A percentile compares a stretch with the other conserved stretches of the same genome.
phyloP scores from a whole-genome alignment of 177 flowering plant genomes.

The Vitis hybrid region DNA sequence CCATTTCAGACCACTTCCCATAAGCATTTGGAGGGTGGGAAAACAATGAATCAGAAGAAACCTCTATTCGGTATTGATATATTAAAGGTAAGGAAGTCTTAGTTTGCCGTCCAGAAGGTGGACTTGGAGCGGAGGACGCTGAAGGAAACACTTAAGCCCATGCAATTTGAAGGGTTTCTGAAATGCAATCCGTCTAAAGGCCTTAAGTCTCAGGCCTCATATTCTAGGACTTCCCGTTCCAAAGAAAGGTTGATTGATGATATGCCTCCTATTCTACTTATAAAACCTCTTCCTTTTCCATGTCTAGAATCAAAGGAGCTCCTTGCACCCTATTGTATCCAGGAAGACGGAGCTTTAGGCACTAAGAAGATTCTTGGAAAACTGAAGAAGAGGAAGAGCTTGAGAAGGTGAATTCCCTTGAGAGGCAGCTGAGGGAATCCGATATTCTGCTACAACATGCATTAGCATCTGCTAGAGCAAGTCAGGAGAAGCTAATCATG shows the following conservation, averaged over 20 bases:
- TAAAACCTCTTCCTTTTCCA: slow-evolving; percentile 51
- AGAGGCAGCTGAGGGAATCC: too few species aligned
- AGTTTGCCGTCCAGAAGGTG: slow-evolving; percentile 11
- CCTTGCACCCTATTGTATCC: background rate
- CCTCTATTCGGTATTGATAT: slow-evolving; percentile 41
- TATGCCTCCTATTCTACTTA: slow-evolving; percentile 69
- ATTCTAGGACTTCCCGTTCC: slow-evolving; percentile 12
- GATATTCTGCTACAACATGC: too few species aligned
- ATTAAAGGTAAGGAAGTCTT: slow-evolving; percentile 45
- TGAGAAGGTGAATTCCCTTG: too few species aligned
- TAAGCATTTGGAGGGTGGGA: slow-evolving; percentile 24
- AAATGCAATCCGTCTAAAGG: slow-evolving; percentile 25
- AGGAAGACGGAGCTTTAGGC: slow-evolving; percentile 15
- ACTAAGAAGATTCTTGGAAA: slow-evolving; percentile 20
- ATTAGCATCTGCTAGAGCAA: too few species aligned
- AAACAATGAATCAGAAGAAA: slow-evolving; percentile 17
- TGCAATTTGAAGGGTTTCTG: slow-evolving; percentile 54
- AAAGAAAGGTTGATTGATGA: slow-evolving; percentile 24
- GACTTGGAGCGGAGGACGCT: slow-evolving; percentile 40
- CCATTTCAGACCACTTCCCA: slow-evolving; percentile 15
- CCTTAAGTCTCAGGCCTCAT: slow-evolving; percentile 5
- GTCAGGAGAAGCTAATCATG: too few species aligned
- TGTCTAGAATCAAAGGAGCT: slow-evolving; percentile 17
- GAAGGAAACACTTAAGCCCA: slow-evolving; percentile 53
- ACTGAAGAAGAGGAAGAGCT: slow-evolving; percentile 20